Evolutionary conservation across 2,329 filamentous ascomycete species (phyloP).

Genomic region (Epichloe elymi): DNA sequence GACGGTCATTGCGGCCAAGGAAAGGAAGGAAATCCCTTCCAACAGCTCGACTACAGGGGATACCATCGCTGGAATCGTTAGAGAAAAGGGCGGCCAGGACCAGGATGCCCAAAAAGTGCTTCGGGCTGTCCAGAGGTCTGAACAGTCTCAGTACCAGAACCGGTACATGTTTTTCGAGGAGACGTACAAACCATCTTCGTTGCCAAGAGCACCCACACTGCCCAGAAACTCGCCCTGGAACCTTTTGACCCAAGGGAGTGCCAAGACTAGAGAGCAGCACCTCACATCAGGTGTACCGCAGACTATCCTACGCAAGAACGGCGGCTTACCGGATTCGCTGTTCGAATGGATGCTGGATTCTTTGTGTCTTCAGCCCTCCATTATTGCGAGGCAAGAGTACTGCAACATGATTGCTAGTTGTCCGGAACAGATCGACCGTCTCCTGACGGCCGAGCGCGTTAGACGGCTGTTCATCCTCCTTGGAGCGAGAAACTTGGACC

Average conservation of each 20-base stretch:
- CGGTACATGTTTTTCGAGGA: constrained; percentile 39
- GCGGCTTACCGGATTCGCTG: constrained; percentile 45
- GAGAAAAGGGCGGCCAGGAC: constrained; percentile 27
- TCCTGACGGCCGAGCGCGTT: constrained; percentile 33
- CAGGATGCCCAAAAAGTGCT: constrained; percentile 31
- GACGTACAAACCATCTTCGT: constrained; percentile 16
- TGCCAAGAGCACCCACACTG: constrained; percentile 16
- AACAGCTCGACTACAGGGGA: background rate
- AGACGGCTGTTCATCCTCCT: constrained; percentile 43
- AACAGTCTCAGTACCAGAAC: constrained; percentile 21
- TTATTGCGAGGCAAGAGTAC: constrained; percentile 47
- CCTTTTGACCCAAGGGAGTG: constrained; percentile 31
- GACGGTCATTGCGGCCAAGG: constrained; percentile 15
- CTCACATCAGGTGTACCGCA: constrained; percentile 51
- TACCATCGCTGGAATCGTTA: constrained; percentile 19
- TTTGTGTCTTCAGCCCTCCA: constrained; percentile 40
- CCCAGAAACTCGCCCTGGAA: constrained; percentile 30
- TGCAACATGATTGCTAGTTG: constrained; percentile 37
- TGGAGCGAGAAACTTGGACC: constrained; percentile 30
- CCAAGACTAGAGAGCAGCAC: constrained; percentile 37
- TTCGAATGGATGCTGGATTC: constrained; percentile 53
- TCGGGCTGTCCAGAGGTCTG: constrained; percentile 37
- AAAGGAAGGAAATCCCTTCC: background rate
- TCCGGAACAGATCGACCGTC: constrained; percentile 27
- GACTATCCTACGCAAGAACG: constrained; percentile 26